Evolutionary conservation across 2,329 filamentous ascomycete species (phyloP).

Genomic region (Penicillium thymicola): DNA sequence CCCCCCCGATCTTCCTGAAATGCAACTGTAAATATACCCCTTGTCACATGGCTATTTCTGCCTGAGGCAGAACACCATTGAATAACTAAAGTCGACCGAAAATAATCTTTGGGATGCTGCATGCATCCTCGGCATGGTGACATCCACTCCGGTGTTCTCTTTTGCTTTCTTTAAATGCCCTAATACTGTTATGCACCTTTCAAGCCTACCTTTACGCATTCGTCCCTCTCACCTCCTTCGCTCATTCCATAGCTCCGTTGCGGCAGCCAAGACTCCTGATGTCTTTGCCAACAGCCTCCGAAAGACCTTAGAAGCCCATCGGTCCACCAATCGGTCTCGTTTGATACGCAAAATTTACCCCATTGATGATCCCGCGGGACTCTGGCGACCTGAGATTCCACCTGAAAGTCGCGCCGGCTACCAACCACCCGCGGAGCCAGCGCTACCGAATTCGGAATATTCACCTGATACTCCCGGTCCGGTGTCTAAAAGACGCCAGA

Average conservation of each 20-base stretch:
- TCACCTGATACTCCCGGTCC: not conserved
- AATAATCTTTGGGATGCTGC: not conserved
- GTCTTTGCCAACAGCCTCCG: slow-evolving; percentile 35
- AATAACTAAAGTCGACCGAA: not conserved
- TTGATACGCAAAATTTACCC: slow-evolving; percentile 33
- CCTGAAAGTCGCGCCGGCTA: slow-evolving; percentile 15
- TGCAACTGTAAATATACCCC: not conserved
- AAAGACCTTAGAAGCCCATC: slow-evolving; percentile 43
- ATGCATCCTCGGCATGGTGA: slow-evolving; percentile 6
- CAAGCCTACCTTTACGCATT: slow-evolving; percentile 8
- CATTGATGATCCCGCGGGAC: slow-evolving; percentile 12
- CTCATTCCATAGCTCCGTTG: slow-evolving; percentile 13
- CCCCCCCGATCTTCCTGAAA: not conserved
- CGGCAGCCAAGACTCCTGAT: slow-evolving; percentile 16
- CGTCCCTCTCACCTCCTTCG: slow-evolving; percentile 8
- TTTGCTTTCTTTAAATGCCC: slow-evolving; percentile 15
- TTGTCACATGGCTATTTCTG: slow-evolving; percentile 15
- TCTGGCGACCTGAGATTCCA: slow-evolving; percentile 17
- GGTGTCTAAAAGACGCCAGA: slow-evolving; percentile 3
- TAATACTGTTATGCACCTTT: slow-evolving; percentile 27
- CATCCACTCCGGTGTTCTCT: slow-evolving; percentile 4
- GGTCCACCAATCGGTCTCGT: slow-evolving; percentile 35
- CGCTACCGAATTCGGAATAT: not conserved
- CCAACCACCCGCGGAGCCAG: slow-evolving; percentile 4
- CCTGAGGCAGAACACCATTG: not conserved